Evolutionary conservation across 768 basidiomycete species (phyloP), one percentile per base, ranked within the genome.

Genomic region (Thelephora ganbajun): DNA sequence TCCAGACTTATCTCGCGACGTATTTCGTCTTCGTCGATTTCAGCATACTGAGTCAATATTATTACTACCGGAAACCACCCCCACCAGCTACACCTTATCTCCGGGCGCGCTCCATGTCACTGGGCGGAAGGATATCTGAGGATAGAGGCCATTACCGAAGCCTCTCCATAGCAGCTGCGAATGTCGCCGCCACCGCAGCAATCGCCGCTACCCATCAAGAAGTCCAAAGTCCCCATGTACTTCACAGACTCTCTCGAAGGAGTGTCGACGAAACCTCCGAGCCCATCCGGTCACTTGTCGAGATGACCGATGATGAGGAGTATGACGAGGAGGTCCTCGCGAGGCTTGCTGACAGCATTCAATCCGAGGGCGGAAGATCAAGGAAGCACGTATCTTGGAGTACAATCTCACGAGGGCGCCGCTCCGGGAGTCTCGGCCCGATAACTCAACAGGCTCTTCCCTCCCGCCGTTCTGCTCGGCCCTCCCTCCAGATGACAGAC

Each of bases 1-100:
- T 18, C 2, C 48, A 96, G 89, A 94, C 79, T 36, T 88, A 79
- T 61, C 86, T 99, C 41, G 94, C 96, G 2, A 71, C 72, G 0
- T 99, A 99, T 62, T 99, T 97, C 59, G 83, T 86, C 57, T 66
- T 74, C 47, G 74, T 98, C 45, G 96, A 99, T 62, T 66, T 78
- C 44, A 67, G 71, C 26, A 71, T 98, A 20, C 67, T 93, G 41
- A 60, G 58, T 6, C 94, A 99, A 61, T 98, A 81, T 66, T 86
- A 94, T 65, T 94, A 91, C 57, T 63, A 69, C 36, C 59, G 63
- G 14, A 58, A 56, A 23, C 51, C 61, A 2, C 59, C 62, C 30
- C 68, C 66, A 45, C 63, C 67, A 1, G 59, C 63, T 6, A 52
- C 62, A 19, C 59, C 54, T 6, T 63, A 69, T 46, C 54, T 60